Evolutionary conservation across 1,284 basidiomycete genomes (phyloP).

Genomic region (Cutaneotrichosporon sp.): DNA sequence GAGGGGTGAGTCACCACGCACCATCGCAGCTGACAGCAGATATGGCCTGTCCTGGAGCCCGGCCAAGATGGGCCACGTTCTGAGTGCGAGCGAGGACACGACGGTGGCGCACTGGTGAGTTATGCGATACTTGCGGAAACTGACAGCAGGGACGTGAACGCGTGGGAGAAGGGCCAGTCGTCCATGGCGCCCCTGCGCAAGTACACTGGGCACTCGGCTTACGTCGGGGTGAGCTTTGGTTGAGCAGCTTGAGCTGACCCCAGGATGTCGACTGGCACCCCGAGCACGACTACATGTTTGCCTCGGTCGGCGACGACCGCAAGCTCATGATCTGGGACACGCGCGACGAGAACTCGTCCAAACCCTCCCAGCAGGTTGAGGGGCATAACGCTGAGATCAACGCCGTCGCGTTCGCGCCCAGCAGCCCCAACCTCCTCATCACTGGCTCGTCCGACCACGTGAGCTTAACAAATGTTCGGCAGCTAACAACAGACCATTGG

Average conservation of each 20-base stretch:
- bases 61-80: conserved; percentile 74
- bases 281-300: conserved; percentile 80
- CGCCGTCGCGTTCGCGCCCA: conserved; percentile 85
- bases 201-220: conserved; percentile 84
- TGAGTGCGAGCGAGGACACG: conserved; percentile 93
- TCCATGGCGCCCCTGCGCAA: conserved; percentile 77
- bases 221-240: conserved; percentile 72
- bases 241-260: conserved; percentile 21
- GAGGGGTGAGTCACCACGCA: conserved; percentile 75
- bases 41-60: conserved; percentile 95
- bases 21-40: conserved; percentile 54
- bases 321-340: conserved; percentile 96
- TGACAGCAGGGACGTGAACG: conserved; percentile 92
- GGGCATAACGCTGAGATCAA: conserved; percentile 92
- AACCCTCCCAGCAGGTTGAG: conserved; percentile 72
- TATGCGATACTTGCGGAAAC: conserved; percentile 56
- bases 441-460: conserved; percentile 90
- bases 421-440: conserved; percentile 77
- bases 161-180: conserved; percentile 77
- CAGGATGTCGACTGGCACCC: conserved; percentile 98
- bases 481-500: conserved; percentile 64
- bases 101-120: conserved; percentile 91
- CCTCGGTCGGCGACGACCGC: conserved; percentile 96
- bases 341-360: conserved; percentile 62
- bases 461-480: background rate